Base-by-base conservation (phyloP, 1,284 basidiomycete genomes). In the Rhodotorula sp. region DNA sequence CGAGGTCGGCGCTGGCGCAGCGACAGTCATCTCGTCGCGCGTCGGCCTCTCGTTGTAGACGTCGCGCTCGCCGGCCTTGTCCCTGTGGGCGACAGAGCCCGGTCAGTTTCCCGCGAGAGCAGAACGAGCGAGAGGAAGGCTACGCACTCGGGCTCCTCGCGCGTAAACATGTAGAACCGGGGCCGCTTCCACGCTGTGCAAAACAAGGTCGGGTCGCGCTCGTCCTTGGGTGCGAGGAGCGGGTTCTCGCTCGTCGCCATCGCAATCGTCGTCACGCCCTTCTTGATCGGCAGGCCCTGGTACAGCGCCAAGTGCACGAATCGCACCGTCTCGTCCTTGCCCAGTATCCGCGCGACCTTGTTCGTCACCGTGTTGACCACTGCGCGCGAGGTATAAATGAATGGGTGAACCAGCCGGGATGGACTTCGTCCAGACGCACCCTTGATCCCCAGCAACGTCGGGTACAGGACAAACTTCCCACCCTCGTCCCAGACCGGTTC, bases 31-130 rank as follows among this genome's bases (percentile, higher is more conserved):
- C 80, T 99, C 97, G 80, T 99, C 97, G 66, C 94, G 88, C 2
- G 96, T 98, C 1, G 97, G 97, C 64, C 91, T 88, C 82, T 99
- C 97, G 83, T 99, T 99, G 87, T 98, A 98, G 69, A 99, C 90
- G 78, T 99, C 97, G 61, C 97, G 89, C 76, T 99, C 95, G 37
- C 89, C 90, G 3, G 88, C 88, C 81, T 91, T 92, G 80, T 97
- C 93, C 80, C 91, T 94, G 78, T 48, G 27, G 41, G 8, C 3
- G 3, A 29, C 19, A 21, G 17, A 17, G 34, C 17, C 41, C 8
- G 36, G 37, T 50, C 36, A 25, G 57, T 34, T 65, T 48, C 44
- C 36, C 57, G 51, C 5, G 25, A 7, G 56, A 51, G 54, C 51
- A 58, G 41, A 13, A 17, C 21, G 54, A 58, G 27, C 34, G 19